Conservation (phyloP, 2,329 filamentous ascomycete genomes). For the Neofusicoccum laricinum region DNA sequence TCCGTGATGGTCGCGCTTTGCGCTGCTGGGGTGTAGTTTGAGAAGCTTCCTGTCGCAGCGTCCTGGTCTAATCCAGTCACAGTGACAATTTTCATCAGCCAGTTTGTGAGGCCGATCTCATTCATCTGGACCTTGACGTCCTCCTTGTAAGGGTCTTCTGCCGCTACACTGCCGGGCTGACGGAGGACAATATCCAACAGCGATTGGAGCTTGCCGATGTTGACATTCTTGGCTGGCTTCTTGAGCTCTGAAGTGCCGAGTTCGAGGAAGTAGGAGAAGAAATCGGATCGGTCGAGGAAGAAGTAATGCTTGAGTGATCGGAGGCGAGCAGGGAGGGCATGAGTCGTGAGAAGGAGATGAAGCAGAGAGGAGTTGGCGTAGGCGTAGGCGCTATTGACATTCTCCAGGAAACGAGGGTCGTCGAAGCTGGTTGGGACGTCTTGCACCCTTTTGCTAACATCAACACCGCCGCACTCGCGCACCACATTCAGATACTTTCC, state of each 20-base stretch:
- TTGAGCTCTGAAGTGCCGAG: constrained; percentile 84
- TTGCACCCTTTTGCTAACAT: constrained; percentile 81
- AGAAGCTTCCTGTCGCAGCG: constrained; percentile 56
- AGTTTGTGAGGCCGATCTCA: constrained; percentile 86
- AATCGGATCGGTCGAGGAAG: constrained; percentile 96
- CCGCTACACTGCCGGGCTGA: constrained; percentile 92
- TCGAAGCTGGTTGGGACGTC: constrained; percentile 93
- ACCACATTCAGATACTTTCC: constrained; percentile 99
- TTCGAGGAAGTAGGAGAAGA: constrained; percentile 97
- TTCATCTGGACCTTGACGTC: constrained; percentile 98
- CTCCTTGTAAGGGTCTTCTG: constrained; percentile 95
- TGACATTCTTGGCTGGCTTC: constrained; percentile 84
- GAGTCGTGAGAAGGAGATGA: constrained; percentile 85
- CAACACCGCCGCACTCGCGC: constrained; percentile 91
- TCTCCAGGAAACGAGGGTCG: constrained; percentile 86
- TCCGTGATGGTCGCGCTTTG: constrained; percentile 58
- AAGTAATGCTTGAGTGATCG: constrained; percentile 97
- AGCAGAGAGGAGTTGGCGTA: constrained; percentile 93
- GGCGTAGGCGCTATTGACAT: constrained; percentile 92
- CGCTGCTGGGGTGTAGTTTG: constrained; percentile 69
- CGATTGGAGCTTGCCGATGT: constrained; percentile 89
- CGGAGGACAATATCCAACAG: constrained; percentile 92
- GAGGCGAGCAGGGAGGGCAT: constrained; percentile 81
- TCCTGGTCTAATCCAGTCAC: constrained; percentile 94
- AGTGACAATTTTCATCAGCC: constrained; percentile 92